Percentiles rank a stretch among this genome's conserved stretches.
These are phyloP conservation scores for Retiboletus fuscus DNA, from an alignment of 1,284 basidiomycete species.

Conservation along the genomic window DNA sequence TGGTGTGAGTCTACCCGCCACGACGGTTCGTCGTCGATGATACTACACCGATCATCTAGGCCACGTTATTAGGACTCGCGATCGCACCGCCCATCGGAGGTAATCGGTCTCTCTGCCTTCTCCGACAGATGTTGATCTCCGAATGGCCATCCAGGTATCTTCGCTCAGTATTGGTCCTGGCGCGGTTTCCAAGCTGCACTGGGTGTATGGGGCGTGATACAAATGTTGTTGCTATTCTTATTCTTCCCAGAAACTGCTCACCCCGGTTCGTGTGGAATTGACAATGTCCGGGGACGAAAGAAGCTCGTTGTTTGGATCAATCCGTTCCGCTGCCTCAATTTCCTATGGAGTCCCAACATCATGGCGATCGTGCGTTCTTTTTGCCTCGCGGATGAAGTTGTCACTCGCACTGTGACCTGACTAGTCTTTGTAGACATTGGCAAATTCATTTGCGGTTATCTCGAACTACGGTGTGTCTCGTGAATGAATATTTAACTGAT, in stretches of 20 bases:
- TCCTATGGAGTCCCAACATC: conserved; percentile 72
- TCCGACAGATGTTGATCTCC: conserved; percentile 9
- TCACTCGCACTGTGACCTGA: conserved; percentile 1
- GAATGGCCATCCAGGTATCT: conserved; percentile 48
- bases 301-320: conserved; percentile 66
- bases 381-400: not conserved
- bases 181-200: conserved; percentile 70
- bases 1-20: conserved; percentile 48
- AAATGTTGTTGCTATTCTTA: conserved; percentile 59
- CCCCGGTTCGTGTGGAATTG: conserved; percentile 60
- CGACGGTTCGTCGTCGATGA: not conserved
- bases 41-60: conserved; percentile 43
- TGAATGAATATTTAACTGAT: not conserved
- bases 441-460: conserved; percentile 53
- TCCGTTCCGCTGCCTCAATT: conserved; percentile 63
- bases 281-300: conserved; percentile 49
- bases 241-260: conserved; percentile 81
- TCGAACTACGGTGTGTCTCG: conserved; percentile 58
- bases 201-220: conserved; percentile 57
- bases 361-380: conserved; percentile 60
- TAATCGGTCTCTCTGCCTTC: conserved; percentile 25
- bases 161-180: conserved; percentile 75
- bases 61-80: conserved; percentile 57
- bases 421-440: conserved; percentile 52
- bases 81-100: conserved; percentile 60